Conservation (phyloP, 352 stramenopile species). For the Pythium monospermum region DNA sequence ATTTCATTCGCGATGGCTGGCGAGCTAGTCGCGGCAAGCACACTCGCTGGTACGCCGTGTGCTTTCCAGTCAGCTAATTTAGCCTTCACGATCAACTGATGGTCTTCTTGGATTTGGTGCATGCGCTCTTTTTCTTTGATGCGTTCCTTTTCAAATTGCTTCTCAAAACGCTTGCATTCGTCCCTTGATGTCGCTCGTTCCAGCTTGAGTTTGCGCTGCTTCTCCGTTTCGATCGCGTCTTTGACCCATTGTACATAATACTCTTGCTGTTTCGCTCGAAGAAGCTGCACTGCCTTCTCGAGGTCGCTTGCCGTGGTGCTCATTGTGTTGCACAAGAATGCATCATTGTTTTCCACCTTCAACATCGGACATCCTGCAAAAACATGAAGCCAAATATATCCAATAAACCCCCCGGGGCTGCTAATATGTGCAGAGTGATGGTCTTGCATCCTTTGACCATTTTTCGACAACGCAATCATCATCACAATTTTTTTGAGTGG, state of each 20-base stretch:
- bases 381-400: slow-evolving; percentile 19
- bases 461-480: slow-evolving; percentile 16
- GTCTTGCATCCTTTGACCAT: slow-evolving; percentile 10
- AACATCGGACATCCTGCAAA: not conserved
- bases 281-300: slow-evolving; percentile 14
- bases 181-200: slow-evolving; percentile 30
- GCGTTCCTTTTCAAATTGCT: slow-evolving; percentile 47
- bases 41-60: slow-evolving; percentile 21
- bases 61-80: slow-evolving; percentile 56
- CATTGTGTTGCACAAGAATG: slow-evolving; percentile 6
- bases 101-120: slow-evolving; percentile 57
- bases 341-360: no score
- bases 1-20: not conserved
- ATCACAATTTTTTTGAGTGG: slow-evolving; percentile 5
- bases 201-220: slow-evolving; percentile 41
- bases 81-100: slow-evolving; percentile 37
- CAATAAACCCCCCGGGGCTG: not conserved
- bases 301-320: slow-evolving; percentile 7
- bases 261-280: slow-evolving; percentile 26
- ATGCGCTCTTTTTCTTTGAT: slow-evolving; percentile 41
- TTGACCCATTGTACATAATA: slow-evolving; percentile 59
- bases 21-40: not conserved
- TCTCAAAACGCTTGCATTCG: slow-evolving; percentile 43
- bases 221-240: slow-evolving; percentile 45
- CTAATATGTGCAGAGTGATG: slow-evolving; percentile 13